These are phyloP conservation scores for Mucor piriformis DNA, from an alignment of 371 early-diverging fungal genomes.

Conservation along the genomic window DNA sequence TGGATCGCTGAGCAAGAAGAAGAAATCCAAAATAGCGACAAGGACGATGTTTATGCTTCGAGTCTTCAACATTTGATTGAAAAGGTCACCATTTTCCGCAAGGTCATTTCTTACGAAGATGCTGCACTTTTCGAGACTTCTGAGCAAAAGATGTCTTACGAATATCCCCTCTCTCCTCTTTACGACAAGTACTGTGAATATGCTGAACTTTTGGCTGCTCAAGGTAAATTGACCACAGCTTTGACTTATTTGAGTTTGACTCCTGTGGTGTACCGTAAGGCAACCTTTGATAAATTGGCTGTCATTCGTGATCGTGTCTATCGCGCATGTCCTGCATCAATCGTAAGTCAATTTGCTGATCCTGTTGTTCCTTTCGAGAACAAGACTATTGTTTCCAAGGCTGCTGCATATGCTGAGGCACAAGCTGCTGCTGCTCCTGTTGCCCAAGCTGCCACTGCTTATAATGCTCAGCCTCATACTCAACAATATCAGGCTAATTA, in stretches of 20 bases:
- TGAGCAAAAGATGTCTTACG: slow-evolving; percentile 48
- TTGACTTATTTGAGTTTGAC: slow-evolving; percentile 76
- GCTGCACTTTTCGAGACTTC: slow-evolving; percentile 56
- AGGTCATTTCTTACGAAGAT: slow-evolving; percentile 79
- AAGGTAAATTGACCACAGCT: slow-evolving; percentile 78
- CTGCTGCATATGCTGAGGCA: slow-evolving; percentile 6
- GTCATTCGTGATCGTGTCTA: slow-evolving; percentile 80
- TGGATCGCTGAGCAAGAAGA: slow-evolving; percentile 73
- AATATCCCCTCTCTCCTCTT: slow-evolving; percentile 69
- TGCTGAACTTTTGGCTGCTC: slow-evolving; percentile 75
- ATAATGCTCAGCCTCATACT: slow-evolving; percentile 10
- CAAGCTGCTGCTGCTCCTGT: slow-evolving; percentile 4
- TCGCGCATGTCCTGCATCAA: slow-evolving; percentile 56
- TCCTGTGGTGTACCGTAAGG: slow-evolving; percentile 68
- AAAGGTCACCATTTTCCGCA: slow-evolving; percentile 89
- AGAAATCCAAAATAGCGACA: slow-evolving; percentile 41
- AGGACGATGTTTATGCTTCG: slow-evolving; percentile 17
- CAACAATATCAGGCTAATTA: slow-evolving; percentile 6
- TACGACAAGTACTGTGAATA: slow-evolving; percentile 90
- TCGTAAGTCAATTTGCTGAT: slow-evolving; percentile 38
- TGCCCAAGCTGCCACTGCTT: slow-evolving; percentile 7
- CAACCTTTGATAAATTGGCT: slow-evolving; percentile 47
- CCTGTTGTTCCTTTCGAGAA: slow-evolving; percentile 73
- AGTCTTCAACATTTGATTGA: slow-evolving; percentile 83
- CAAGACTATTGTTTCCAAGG: slow-evolving; percentile 44